phyloP scores from a whole-genome alignment of 129 eudicot genomes.

The Ambrosia artemisiifolia region DNA sequence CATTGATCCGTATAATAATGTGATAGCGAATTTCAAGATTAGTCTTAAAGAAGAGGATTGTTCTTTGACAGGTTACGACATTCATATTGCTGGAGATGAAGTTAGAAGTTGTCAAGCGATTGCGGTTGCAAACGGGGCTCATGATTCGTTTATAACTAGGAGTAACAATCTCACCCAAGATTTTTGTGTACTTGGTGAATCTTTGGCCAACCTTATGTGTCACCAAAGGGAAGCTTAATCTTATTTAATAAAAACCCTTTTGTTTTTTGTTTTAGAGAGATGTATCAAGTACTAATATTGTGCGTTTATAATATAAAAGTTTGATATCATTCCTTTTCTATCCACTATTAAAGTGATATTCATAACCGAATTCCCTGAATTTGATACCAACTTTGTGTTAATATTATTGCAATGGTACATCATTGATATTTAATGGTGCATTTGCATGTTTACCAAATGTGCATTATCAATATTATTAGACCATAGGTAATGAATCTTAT shows the following conservation, averaged over 20 bases:
- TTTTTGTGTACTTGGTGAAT: constrained; percentile 15
- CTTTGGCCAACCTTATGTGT: constrained; percentile 17
- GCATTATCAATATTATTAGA: too few species aligned
- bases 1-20: neutral
- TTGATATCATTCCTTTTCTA: neutral
- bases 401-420: neutral
- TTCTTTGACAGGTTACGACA: neutral
- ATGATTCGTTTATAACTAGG: constrained; percentile 20
- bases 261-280: neutral
- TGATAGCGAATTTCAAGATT: neutral
- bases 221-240: neutral
- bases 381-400: neutral
- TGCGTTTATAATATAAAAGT: neutral
- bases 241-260: neutral
- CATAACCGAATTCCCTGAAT: neutral
- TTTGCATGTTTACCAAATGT: too few species aligned
- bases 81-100: constrained; percentile 19
- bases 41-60: constrained; percentile 22
- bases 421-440: neutral
- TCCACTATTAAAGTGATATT: too few species aligned
- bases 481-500: too few species aligned
- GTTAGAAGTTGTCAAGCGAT: constrained; percentile 20
- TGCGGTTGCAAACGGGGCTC: constrained; percentile 18
- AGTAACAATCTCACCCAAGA: neutral
- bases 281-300: neutral